Conservation (phyloP, 179 eudicot genomes). For the Actinidia arguta region DNA sequence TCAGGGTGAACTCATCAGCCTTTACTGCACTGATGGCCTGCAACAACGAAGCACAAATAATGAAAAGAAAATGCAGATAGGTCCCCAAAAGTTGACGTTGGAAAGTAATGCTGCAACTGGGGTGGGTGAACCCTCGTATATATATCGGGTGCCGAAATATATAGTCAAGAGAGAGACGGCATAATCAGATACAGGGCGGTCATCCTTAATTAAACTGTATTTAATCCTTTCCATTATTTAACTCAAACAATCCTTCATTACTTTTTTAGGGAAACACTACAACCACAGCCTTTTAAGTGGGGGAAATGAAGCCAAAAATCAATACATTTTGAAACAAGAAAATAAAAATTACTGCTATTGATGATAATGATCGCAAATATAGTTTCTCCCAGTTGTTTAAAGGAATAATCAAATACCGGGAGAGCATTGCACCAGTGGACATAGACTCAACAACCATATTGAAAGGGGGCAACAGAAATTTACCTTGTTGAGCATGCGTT, state of each 20-base stretch:
- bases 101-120: background rate
- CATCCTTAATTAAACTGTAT: no score
- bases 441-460: background rate
- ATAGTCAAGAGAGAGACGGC: no score
- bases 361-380: background rate
- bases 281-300: background rate
- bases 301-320: background rate
- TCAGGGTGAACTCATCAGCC: slow-evolving; percentile 90
- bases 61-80: background rate
- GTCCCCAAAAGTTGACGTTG: background rate
- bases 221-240: background rate
- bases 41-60: slow-evolving; percentile 32
- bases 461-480: slow-evolving; percentile 5
- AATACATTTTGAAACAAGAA: background rate
- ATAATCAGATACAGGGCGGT: no score
- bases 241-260: background rate
- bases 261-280: background rate
- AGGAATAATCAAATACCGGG: background rate
- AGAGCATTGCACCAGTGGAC: background rate
- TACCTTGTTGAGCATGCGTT: slow-evolving; percentile 93
- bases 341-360: background rate
- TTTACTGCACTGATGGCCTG: slow-evolving; percentile 87
- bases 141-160: no score
- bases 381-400: background rate
- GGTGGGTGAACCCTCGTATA: no score